Percentiles rank a stretch among this genome's conserved stretches.
Evolutionary conservation across 2,329 filamentous ascomycete genomes (phyloP).

Genomic region (Metarhizium sp.): DNA sequence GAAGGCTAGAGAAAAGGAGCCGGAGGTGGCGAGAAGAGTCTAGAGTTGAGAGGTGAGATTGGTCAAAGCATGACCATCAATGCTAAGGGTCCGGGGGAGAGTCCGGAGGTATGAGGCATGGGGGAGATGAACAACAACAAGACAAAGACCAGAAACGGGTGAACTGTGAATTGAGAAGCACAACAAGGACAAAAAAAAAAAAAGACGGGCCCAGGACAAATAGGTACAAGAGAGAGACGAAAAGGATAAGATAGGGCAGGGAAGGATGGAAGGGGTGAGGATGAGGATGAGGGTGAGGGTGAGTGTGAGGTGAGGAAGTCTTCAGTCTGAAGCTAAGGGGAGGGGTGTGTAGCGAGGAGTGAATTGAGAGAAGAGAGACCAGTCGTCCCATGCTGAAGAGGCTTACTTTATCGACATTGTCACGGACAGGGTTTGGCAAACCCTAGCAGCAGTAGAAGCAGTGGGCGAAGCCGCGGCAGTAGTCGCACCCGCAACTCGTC

Average conservation of each 20-base stretch:
- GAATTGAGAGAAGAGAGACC: conserved; percentile 7
- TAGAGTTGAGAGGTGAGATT: not conserved
- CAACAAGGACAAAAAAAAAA: not conserved
- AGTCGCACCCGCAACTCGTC: conserved; percentile 1
- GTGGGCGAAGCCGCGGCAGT: conserved; percentile 6
- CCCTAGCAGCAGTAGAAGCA: conserved; percentile 14
- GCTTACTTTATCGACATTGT: conserved; percentile 49
- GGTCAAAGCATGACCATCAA: not conserved
- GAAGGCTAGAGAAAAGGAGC: conserved; percentile 5
- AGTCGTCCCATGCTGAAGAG: conserved; percentile 9
- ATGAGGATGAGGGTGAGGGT: not conserved
- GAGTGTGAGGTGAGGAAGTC: not conserved
- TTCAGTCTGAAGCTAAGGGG: not conserved
- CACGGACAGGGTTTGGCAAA: conserved; percentile 24
- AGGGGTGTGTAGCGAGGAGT: conserved; percentile 3
- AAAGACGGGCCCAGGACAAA: not conserved
- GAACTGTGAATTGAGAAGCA: not conserved
- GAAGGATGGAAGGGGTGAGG: conserved; percentile 5
- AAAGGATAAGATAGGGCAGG: not conserved
- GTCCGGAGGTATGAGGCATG: not conserved
- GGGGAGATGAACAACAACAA: not conserved
- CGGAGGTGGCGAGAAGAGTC: not conserved
- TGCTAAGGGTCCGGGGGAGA: conserved; percentile 2
- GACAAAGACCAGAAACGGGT: not conserved
- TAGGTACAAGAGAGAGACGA: not conserved